Evolutionary conservation across 2,329 filamentous ascomycete species (phyloP), one percentile per base, ranked within the genome.

Genomic region (Ophiostoma himal-ulmi): DNA sequence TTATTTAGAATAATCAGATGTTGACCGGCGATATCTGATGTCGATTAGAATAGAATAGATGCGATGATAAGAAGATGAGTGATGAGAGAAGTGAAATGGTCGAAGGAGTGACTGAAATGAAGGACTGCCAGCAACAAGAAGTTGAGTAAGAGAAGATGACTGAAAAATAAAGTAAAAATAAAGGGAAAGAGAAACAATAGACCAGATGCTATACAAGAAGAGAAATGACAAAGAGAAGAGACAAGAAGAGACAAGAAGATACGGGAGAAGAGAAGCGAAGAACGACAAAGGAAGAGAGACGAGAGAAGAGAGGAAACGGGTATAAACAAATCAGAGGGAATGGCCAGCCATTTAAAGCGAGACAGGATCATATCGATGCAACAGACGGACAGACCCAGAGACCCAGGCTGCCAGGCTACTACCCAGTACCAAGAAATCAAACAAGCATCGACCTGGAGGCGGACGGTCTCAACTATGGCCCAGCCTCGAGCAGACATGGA

Each of bases 101-200:
- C 20, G 22, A 65, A 65, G 20, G 62, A 65, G 13, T 65, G 62
- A 65, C 62, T 62, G 62, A 65, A 65, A 65, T 20, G 62, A 65
- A 65, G n/a, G 62, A 39, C 62, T 65, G 20, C 62, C 62, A 39
- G 62, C 62, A 14, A 41, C 17, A 4, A 60, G 30, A 22, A n/a
- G 36, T 26, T 41, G 34, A 66, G 60, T 22, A 10, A 22, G 48
- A 54, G 52, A 26, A 41, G 37, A n/a, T 30, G 22, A 57, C 17
- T 1, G 54, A 41, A 60, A 30, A 30, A 1, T 44, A 39, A 39
- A 34, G 17, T 7, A 36, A 60, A 34, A 14, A 60, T 3, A 60
- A 26, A 36, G 11, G 8, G 5, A 36, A 39, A 65, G 10, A 39
- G 20, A 65, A 64, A 65, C 10, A 22, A 39, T 14, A 65, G 36